Evolutionary conservation across 1,284 basidiomycete genomes (phyloP).

Genomic region (Malassezia psittaci): DNA sequence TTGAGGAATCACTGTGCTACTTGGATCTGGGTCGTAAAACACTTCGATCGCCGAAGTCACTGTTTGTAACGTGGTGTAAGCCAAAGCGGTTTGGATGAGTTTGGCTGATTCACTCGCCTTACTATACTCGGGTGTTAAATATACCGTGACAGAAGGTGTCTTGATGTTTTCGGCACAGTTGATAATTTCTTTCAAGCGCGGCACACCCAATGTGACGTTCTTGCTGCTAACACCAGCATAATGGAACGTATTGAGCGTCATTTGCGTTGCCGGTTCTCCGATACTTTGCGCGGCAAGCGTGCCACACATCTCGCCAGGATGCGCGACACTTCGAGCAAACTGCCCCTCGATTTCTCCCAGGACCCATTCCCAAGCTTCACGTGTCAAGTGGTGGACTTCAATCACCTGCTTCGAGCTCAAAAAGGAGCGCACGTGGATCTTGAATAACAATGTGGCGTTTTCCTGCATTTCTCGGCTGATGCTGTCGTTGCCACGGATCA

Average conservation of each 20-base stretch:
- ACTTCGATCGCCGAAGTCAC: conserved; percentile 94
- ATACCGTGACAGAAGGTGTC: conserved; percentile 87
- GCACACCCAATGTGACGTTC: conserved; percentile 98
- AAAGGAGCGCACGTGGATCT: conserved; percentile 54
- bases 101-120: conserved; percentile 58
- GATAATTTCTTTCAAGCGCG: conserved; percentile 95
- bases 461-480: conserved; percentile 67
- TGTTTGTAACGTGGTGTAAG: conserved; percentile 86
- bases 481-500: conserved; percentile 66
- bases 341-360: conserved; percentile 75
- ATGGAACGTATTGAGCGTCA: conserved; percentile 99
- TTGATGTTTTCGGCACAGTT: conserved; percentile 98
- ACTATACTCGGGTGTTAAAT: conserved; percentile 50
- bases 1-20: conserved; percentile 86
- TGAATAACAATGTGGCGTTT: conserved; percentile 85
- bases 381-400: conserved; percentile 43
- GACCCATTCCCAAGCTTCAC: conserved; percentile 89
- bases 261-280: conserved; percentile 97
- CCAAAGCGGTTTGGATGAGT: conserved; percentile 80
- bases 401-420: conserved; percentile 45
- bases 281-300: conserved; percentile 96
- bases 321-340: conserved; percentile 67
- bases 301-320: conserved; percentile 98
- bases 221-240: conserved; percentile 94
- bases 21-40: conserved; percentile 92